Evolutionary conservation across 78 protist species (phyloP).

Genomic region (Dictyostelium brefeldianum): DNA sequence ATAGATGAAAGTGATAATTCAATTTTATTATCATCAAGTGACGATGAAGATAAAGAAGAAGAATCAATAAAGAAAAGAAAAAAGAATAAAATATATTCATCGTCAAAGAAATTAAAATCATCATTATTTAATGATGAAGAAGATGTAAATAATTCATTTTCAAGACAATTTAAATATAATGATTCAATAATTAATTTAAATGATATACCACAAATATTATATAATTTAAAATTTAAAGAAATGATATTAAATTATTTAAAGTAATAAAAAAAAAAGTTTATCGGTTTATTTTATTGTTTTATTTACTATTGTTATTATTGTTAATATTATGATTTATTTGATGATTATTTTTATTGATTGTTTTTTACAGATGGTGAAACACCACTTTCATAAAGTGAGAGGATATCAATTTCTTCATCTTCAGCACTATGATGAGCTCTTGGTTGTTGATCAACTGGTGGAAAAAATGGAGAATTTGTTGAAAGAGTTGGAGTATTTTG

Average conservation of each 20-base stretch:
- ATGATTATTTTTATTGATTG: not conserved
- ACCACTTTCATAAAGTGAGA: constrained; percentile 37
- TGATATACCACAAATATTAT: constrained; percentile 1
- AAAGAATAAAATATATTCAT: not conserved
- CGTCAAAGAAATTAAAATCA: not conserved
- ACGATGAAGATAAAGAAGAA: not conserved
- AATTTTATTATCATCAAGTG: not conserved
- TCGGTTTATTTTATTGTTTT: too few relatives aligned
- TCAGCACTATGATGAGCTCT: constrained; percentile 22
- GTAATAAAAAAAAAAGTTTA: not conserved
- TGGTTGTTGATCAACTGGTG: constrained; percentile 40
- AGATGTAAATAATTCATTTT: not conserved
- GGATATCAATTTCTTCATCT: constrained; percentile 71
- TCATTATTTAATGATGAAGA: not conserved
- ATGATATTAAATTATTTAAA: not conserved
- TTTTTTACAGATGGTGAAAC: constrained; percentile 35
- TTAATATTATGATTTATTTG: not conserved
- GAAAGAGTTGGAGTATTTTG: constrained; percentile 18
- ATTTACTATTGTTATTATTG: too few relatives aligned
- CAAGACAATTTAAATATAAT: not conserved
- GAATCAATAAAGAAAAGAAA: not conserved
- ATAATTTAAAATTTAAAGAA: not conserved
- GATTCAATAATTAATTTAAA: not conserved
- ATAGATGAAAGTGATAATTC: not conserved
- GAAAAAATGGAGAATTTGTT: constrained; percentile 44